phyloP scores from a whole-genome alignment of 768 basidiomycete species.

The Lactifluus subvellereus region DNA sequence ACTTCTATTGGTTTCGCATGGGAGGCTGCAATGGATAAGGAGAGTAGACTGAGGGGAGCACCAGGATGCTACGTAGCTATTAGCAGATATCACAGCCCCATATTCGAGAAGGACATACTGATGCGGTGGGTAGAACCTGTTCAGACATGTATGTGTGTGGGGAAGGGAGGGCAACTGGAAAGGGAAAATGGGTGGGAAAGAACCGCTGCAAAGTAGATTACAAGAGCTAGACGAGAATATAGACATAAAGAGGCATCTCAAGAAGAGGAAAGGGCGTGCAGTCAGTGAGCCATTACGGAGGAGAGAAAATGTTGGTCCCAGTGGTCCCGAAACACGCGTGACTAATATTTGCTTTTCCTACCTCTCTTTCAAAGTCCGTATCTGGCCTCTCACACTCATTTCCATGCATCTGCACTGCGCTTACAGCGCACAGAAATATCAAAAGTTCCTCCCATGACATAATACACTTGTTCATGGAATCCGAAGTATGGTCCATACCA shows the following conservation, averaged over 20 bases:
- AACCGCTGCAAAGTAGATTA: slow-evolving; percentile 12
- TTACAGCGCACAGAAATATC: too few relatives aligned
- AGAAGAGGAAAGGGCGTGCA: slow-evolving; percentile 3
- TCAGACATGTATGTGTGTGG: slow-evolving; percentile 15
- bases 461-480: too few relatives aligned
- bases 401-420: neutral
- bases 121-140: neutral
- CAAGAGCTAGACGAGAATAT: slow-evolving; percentile 14
- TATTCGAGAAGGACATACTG: slow-evolving; percentile 8
- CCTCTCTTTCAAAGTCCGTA: slow-evolving; percentile 23
- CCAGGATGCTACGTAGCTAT: slow-evolving; percentile 5
- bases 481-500: too few relatives aligned
- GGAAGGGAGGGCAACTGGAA: neutral
- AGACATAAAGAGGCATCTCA: slow-evolving; percentile 23
- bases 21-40: slow-evolving; percentile 59
- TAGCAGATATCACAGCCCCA: neutral
- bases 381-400: neutral
- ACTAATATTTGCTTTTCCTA: neutral
- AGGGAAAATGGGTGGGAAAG: neutral
- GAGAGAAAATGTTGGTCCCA: slow-evolving; percentile 1
- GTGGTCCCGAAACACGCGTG: neutral
- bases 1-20: slow-evolving; percentile 44
- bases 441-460: slow-evolving; percentile 42
- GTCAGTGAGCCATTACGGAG: slow-evolving; percentile 20
- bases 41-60: slow-evolving; percentile 48